phyloP scores from a whole-genome alignment of 257 asterid genomes.

The Lavandula angustifolia region DNA sequence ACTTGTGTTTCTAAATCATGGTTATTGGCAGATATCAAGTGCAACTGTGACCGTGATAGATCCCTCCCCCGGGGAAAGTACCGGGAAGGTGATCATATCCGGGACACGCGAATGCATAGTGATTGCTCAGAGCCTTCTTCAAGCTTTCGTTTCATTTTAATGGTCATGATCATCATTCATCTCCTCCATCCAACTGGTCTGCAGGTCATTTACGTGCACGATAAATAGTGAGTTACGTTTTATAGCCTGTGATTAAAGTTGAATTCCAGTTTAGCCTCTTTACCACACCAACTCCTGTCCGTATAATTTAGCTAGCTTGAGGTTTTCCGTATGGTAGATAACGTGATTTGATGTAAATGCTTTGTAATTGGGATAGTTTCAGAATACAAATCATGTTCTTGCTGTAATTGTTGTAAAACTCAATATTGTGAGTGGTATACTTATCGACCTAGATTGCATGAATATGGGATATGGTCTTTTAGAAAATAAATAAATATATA shows the following conservation, averaged over 20 bases:
- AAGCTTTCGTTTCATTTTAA: constrained; percentile 46
- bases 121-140: constrained; percentile 55
- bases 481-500: too few relatives aligned
- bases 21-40: constrained; percentile 48
- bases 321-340: constrained; percentile 19
- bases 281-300: not conserved
- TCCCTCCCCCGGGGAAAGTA: constrained; percentile 45
- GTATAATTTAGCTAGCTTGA: not conserved
- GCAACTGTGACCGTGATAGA: constrained; percentile 42
- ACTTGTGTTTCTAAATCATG: too few relatives aligned
- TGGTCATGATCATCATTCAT: not conserved
- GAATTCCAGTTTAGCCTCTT: not conserved
- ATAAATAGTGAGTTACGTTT: constrained; percentile 11
- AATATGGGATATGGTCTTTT: too few relatives aligned
- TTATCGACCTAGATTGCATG: too few relatives aligned
- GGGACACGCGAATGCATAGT: constrained; percentile 48
- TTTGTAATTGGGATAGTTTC: constrained; percentile 2
- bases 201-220: not conserved
- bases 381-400: not conserved
- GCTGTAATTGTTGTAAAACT: constrained; percentile 1
- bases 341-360: constrained; percentile 23
- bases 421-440: not conserved
- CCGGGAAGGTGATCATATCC: constrained; percentile 49
- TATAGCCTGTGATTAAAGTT: constrained; percentile 6
- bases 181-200: not conserved